A percentile compares a stretch with the other conserved stretches of the same genome.
Evolutionary conservation across 2,329 filamentous ascomycete genomes (phyloP).

Genomic region (Colletotrichum sp.): DNA sequence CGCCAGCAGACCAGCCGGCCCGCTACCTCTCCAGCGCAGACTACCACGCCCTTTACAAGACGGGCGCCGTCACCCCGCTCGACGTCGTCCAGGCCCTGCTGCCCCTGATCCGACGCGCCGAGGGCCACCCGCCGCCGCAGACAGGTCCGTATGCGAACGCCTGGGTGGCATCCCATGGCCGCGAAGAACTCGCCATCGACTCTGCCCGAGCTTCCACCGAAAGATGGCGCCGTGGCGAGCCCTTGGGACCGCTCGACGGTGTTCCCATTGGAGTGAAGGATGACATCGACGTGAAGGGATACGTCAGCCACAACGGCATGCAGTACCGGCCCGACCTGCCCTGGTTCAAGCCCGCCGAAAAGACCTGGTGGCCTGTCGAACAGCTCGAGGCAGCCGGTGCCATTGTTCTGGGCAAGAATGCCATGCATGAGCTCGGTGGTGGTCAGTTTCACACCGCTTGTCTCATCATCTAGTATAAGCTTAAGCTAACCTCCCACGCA

Average conservation of each 20-base stretch:
- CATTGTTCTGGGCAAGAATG: constrained; percentile 76
- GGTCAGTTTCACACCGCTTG: constrained; percentile 44
- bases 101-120: constrained; percentile 69
- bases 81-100: constrained; percentile 75
- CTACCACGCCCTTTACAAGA: constrained; percentile 77
- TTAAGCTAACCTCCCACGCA: constrained; percentile 27
- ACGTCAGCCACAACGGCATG: constrained; percentile 70
- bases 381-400: constrained; percentile 78
- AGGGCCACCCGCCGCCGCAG: constrained; percentile 16
- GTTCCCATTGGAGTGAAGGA: constrained; percentile 87
- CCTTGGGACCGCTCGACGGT: constrained; percentile 76
- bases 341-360: constrained; percentile 54
- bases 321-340: constrained; percentile 59
- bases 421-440: constrained; percentile 82
- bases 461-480: not conserved
- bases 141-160: constrained; percentile 64
- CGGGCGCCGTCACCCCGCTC: constrained; percentile 72
- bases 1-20: constrained; percentile 44
- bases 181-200: constrained; percentile 61
- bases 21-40: constrained; percentile 76
- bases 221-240: constrained; percentile 70
- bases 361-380: constrained; percentile 73
- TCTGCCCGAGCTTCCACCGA: constrained; percentile 77
- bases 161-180: constrained; percentile 71
- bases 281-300: constrained; percentile 75